Base-by-base conservation (phyloP, 2,329 filamentous ascomycete genomes). In the Trichoderma sp. region DNA sequence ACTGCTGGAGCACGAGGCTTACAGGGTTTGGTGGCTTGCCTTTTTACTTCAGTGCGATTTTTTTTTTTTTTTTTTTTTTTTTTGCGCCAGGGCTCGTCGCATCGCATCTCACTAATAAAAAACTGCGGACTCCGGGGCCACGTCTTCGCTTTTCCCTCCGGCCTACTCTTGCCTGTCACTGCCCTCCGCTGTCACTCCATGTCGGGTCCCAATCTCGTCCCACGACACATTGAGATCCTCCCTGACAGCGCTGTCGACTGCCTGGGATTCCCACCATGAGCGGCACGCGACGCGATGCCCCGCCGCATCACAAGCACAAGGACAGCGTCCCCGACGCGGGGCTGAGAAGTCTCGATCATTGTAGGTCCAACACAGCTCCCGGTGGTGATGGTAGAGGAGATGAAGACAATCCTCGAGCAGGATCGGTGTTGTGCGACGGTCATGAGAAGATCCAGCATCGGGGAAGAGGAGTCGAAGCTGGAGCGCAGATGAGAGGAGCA, bases 331-430 rank as follows among this genome's bases (percentile, higher is more conserved):
- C 83, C 5, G 93, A 95, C 83, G 95, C 95, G 72, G 95, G 95
- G 67, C 86, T 97, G 82, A 91, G 91, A 83, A 95, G 93, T 83
- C 86, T 95, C 75, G 91, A 97, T 85, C 93, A 95, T 83, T 95
- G 93, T 92, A 87, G 77, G 88, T 85, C 16, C 64, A 64, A 72
- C 60, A n/a, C 53, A 38, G 16, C 31, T 27, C 35, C 45, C 35
- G 18, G 29, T 33, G 53, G 27, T 53, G 41, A 4, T n/a, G 27
- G 18, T 14, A 3, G 41, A 45, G 18, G 41, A 45, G 38, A 31
- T 18, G 21, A 8, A 27, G 41, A 18, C 21, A 14, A 35, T 33
- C 27, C 33, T 12, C n/a, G 35, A 24, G 29, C 60, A 38, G n/a
- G 18, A n/a, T 29, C n/a, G 4, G 45, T 38, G 16, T 50, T 45